Evolutionary conservation across 2,329 filamentous ascomycete genomes (phyloP).

Genomic region (Aureobasidium sp.): DNA sequence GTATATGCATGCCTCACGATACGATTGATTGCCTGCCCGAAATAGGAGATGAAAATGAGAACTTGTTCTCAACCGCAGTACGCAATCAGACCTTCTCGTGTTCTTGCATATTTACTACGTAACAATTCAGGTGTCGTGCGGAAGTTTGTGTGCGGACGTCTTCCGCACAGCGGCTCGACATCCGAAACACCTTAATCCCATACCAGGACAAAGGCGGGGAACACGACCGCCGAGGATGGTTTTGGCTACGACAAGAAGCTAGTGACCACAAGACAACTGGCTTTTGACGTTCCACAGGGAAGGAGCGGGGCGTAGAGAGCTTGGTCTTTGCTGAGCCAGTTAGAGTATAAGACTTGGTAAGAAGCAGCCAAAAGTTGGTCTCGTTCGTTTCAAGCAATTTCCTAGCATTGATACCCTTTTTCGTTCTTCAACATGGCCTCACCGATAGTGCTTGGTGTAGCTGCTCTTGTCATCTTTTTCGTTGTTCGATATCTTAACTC

Average conservation of each 20-base stretch:
- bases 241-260: background rate
- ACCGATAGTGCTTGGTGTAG: slow-evolving; percentile 34
- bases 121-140: background rate
- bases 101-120: background rate
- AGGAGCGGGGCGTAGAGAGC: background rate
- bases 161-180: background rate
- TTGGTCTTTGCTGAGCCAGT: slow-evolving; percentile 9
- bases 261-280: background rate
- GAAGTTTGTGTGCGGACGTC: background rate
- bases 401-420: background rate
- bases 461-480: slow-evolving; percentile 35
- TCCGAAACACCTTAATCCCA: background rate
- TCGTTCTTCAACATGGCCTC: slow-evolving; percentile 24
- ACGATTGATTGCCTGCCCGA: too few species aligned
- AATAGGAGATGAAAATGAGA: too few species aligned
- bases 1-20: too few species aligned
- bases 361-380: background rate
- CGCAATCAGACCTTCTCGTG: background rate
- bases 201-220: background rate
- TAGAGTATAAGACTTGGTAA: slow-evolving; percentile 12
- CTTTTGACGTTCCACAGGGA: background rate
- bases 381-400: background rate
- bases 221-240: background rate
- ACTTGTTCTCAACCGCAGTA: background rate
- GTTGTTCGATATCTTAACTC: slow-evolving; percentile 37